Evolutionary conservation across 2,329 filamentous ascomycete genomes (phyloP).

Genomic region (Zymoseptoria brevis): DNA sequence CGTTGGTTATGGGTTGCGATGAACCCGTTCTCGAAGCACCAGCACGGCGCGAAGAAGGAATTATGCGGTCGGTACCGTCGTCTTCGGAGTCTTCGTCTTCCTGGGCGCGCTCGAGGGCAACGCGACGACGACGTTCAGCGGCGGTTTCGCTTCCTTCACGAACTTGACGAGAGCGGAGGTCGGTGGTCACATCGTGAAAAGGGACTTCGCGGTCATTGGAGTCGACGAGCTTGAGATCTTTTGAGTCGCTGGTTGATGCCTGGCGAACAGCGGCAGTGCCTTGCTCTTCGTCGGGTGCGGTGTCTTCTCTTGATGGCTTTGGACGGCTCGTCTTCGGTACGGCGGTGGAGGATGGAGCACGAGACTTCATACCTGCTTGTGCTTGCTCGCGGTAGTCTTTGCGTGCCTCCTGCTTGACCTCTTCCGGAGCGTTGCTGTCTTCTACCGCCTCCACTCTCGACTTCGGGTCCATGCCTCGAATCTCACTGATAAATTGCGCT

Average conservation of each 20-base stretch:
- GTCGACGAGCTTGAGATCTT: conserved; percentile 38
- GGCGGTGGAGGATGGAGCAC: conserved; percentile 15
- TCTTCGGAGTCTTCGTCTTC: conserved; percentile 32
- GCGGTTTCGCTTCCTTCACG: conserved; percentile 26
- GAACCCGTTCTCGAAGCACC: background rate
- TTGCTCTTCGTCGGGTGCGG: background rate
- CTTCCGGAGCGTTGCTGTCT: conserved; percentile 40
- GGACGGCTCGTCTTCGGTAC: conserved; percentile 9
- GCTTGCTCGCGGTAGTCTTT: conserved; percentile 33
- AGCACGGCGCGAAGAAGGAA: conserved; percentile 22
- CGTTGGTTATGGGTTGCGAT: background rate
- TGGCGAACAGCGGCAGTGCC: conserved; percentile 24
- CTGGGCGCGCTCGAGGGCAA: conserved; percentile 23
- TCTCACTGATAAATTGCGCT: conserved; percentile 67
- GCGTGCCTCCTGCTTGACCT: conserved; percentile 40
- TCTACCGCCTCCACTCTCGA: conserved; percentile 47
- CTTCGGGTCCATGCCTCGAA: conserved; percentile 63
- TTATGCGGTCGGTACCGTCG: conserved; percentile 32
- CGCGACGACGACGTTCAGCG: conserved; percentile 38
- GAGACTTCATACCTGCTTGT: conserved; percentile 5
- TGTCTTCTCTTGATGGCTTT: background rate
- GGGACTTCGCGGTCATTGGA: conserved; percentile 40
- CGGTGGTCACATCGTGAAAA: conserved; percentile 37
- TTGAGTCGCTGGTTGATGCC: conserved; percentile 34
- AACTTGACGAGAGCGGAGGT: conserved; percentile 17